Evolutionary conservation across 139 green algal genomes (phyloP).

Genomic region (Chlamydomonas asymmetrica): DNA sequence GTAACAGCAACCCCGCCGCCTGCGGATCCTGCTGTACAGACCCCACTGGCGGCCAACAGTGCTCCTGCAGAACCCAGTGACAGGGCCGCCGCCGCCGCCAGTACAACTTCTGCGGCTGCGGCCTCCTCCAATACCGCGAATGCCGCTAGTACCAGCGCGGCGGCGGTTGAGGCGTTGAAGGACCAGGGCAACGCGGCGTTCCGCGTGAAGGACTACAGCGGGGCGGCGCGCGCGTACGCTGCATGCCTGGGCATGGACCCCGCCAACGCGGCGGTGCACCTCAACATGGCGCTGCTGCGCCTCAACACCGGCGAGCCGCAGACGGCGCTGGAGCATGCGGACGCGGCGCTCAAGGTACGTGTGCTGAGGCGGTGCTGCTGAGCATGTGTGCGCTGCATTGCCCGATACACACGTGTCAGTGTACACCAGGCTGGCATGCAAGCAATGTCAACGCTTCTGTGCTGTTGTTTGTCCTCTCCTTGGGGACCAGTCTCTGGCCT

Average conservation of each 20-base stretch:
- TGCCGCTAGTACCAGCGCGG: neutral
- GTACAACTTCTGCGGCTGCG: neutral
- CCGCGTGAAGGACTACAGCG: neutral
- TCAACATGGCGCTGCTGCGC: conserved; percentile 16
- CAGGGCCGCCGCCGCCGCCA: neutral
- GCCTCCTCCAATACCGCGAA: no score
- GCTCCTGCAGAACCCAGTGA: no score
- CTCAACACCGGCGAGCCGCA: neutral
- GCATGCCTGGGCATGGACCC: neutral
- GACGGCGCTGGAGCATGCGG: neutral
- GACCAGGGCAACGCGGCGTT: conserved; percentile 12
- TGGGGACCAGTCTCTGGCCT: no score
- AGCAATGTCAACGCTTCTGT: no score
- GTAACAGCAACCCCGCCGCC: neutral
- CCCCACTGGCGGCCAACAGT: no score
- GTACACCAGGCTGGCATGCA: no score
- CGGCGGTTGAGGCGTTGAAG: neutral
- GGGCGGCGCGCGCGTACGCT: conserved; percentile 4
- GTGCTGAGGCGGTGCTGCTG: no score
- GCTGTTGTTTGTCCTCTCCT: no score
- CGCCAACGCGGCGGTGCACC: neutral
- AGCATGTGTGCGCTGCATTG: no score
- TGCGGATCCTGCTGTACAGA: no score
- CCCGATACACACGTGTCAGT: no score
- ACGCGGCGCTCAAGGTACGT: conserved; percentile 2